Evolutionary conservation across 495 filamentous ascomycete genomes (phyloP), one percentile per base, ranked within the genome.

Genomic region (Xylaria nigripes): DNA sequence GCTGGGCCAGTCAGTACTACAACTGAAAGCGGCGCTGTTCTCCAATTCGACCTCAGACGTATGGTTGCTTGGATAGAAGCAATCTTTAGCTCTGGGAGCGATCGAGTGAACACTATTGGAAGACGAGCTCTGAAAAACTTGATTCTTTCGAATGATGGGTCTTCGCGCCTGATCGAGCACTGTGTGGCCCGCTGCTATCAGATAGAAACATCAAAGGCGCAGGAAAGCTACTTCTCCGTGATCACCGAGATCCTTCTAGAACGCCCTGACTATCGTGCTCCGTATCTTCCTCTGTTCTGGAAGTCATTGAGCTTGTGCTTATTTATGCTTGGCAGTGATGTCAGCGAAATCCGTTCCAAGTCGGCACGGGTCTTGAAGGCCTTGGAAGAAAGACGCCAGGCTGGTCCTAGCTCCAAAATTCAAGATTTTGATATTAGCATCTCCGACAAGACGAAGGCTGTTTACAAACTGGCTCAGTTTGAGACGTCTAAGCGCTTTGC

Each of bases 371-470:
- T 97, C 13, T 77, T 98, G 21, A 78, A 89, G 25, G 83, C 81
- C 6, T 74, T 96, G 1, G 94, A 97, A 63, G 86, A 92, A 52
- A 81, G 88, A 15, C 86, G 89, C 58, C 83, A 86, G 62, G 70
- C 66, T 25, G 61, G 61, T 0, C 86, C 86, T 60, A 90, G 77
- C 60, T 96, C 91, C 5, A 89, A 91, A 60, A 81, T 97, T 29
- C 90, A 95, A 63, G 94, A 97, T 66, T 94, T 95, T 46, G 94
- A 98, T 61, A 96, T 98, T 60, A 96, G 92, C 66, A 91, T 98
- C 42, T 91, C 93, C 1, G 94, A 98, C 70, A 95, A 96, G 71
- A 98, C 93, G 0, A 95, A 92, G 53, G 93, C 93, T 1, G 92
- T 98, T 2, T 97, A 96, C 69, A 97, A 96, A 69, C 78, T 91